These are phyloP conservation scores for Hymenoscyphus linearis DNA, from an alignment of 2,329 filamentous ascomycete species.

Conservation along the genomic window DNA sequence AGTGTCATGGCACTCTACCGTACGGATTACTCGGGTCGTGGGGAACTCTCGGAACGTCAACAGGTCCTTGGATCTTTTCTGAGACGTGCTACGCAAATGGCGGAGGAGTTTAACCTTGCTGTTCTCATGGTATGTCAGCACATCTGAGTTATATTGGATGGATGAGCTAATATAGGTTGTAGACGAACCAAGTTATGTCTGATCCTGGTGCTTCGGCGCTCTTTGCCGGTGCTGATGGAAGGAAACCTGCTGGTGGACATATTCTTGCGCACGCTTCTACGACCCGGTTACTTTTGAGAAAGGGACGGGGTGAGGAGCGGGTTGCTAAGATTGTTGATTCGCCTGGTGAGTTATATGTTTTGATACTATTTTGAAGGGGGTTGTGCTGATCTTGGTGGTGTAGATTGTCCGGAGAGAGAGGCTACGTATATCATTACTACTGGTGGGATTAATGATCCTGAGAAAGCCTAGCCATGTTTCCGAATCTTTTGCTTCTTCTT, in stretches of 20 bases:
- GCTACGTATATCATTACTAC: constrained; percentile 67
- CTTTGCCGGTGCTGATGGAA: constrained; percentile 62
- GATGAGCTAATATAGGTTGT: background rate
- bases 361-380: too few species aligned
- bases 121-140: constrained; percentile 50
- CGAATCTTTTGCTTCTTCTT: too few species aligned
- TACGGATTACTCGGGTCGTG: constrained; percentile 61
- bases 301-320: constrained; percentile 63
- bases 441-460: constrained; percentile 63
- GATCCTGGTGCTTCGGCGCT: constrained; percentile 64
- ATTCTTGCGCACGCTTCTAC: constrained; percentile 65
- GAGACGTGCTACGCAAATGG: constrained; percentile 57
- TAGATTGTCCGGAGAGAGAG: constrained; percentile 63
- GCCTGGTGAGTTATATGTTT: constrained; percentile 46
- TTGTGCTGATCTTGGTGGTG: background rate
- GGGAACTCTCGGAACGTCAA: constrained; percentile 63
- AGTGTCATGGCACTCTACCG: constrained; percentile 67
- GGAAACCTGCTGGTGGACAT: constrained; percentile 63
- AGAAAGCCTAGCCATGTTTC: constrained; percentile 44
- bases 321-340: constrained; percentile 66
- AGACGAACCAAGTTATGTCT: constrained; percentile 68
- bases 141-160: too few species aligned
- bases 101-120: constrained; percentile 65
- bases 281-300: constrained; percentile 60
- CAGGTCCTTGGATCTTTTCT: constrained; percentile 63